These are phyloP conservation scores for Candida insectorum DNA, from an alignment of 805 yeast species.

Conservation along the genomic window DNA sequence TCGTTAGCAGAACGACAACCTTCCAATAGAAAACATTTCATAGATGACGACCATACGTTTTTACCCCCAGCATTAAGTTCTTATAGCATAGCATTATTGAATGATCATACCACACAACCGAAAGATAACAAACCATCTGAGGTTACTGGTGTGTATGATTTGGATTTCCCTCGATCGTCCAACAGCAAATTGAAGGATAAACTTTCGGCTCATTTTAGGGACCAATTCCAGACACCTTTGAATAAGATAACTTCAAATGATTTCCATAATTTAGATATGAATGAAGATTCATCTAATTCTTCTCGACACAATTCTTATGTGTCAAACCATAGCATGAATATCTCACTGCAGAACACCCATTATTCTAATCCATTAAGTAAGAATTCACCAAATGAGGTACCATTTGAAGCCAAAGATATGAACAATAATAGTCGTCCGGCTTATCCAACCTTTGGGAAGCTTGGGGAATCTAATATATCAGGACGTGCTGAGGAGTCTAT, in stretches of 20 bases:
- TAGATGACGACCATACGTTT: slow-evolving; percentile 49
- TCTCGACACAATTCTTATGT: neutral
- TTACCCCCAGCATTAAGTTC: slow-evolving; percentile 60
- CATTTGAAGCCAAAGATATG: neutral
- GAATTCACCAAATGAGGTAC: neutral
- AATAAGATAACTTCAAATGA: neutral
- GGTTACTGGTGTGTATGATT: slow-evolving; percentile 28
- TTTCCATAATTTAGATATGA: too few species aligned
- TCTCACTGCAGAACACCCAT: too few species aligned
- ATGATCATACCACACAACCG: slow-evolving; percentile 21
- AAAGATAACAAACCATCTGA: neutral
- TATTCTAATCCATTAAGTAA: too few species aligned
- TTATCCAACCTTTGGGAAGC: too few species aligned
- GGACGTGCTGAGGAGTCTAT: neutral
- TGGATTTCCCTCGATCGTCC: slow-evolving; percentile 27
- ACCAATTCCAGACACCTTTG: neutral
- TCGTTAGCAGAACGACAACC: slow-evolving; percentile 7
- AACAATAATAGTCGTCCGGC: too few species aligned
- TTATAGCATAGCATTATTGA: slow-evolving; percentile 52
- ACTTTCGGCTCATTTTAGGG: slow-evolving; percentile 30
- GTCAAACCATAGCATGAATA: neutral
- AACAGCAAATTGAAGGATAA: slow-evolving; percentile 21
- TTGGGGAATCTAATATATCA: neutral
- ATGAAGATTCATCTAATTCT: neutral
- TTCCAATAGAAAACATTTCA: slow-evolving; percentile 11